Conservation (phyloP, 208 protist genomes). For the Zelonia costaricensis region DNA sequence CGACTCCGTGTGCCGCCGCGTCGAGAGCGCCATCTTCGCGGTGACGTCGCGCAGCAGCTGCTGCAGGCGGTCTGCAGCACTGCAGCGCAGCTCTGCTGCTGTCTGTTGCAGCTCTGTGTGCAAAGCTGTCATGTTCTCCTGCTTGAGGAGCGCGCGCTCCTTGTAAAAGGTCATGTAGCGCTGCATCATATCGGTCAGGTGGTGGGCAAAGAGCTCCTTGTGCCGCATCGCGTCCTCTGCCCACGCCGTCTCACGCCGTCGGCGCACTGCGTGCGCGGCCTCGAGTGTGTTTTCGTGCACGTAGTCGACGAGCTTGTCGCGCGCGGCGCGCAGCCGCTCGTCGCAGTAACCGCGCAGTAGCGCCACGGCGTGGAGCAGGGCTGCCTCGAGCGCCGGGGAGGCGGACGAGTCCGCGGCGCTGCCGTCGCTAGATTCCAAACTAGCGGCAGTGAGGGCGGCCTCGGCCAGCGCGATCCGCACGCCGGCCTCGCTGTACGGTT, state of each 20-base stretch:
- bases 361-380: constrained; percentile 24
- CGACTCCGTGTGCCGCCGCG: constrained; percentile 10
- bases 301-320: constrained; percentile 51
- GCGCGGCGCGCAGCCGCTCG: constrained; percentile 31
- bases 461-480: constrained; percentile 18
- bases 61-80: constrained; percentile 24
- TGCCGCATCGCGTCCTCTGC: constrained; percentile 41
- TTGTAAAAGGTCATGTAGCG: constrained; percentile 49
- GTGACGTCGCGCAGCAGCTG: constrained; percentile 30
- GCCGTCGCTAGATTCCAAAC: background rate
- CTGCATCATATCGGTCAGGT: constrained; percentile 42
- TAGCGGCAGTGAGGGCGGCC: background rate
- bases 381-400: constrained; percentile 9
- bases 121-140: constrained; percentile 33
- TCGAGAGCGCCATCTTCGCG: constrained; percentile 23
- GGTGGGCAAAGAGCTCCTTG: constrained; percentile 36
- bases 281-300: constrained; percentile 52
- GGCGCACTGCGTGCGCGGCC: constrained; percentile 43
- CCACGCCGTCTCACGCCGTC: constrained; percentile 39
- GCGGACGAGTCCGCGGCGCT: background rate
- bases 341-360: constrained; percentile 46
- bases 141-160: constrained; percentile 34
- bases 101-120: constrained; percentile 27
- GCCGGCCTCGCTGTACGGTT: constrained; percentile 32
- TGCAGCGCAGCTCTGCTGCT: constrained; percentile 21